phyloP scores from a whole-genome alignment of 306 rosid species.

The Acacia confusa region DNA sequence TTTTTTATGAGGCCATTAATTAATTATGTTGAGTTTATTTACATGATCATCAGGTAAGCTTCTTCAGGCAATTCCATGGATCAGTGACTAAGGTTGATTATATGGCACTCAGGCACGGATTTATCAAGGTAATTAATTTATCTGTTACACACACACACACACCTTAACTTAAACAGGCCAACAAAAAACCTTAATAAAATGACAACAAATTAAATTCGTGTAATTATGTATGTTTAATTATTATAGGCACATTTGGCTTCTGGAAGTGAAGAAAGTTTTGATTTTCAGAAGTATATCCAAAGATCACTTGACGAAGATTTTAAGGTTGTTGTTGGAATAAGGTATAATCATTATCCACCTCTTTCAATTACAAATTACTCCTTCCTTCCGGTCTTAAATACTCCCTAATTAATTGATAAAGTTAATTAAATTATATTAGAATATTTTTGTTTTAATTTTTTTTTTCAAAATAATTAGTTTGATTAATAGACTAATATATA shows the following conservation, averaged over 20 bases:
- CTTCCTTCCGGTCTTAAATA: too few relatives aligned
- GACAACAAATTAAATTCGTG: background rate
- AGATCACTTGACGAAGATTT: constrained; percentile 90
- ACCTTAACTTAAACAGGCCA: background rate
- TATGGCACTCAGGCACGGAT: constrained; percentile 78
- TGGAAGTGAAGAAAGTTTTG: constrained; percentile 55
- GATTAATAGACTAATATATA: too few relatives aligned
- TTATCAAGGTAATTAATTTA: constrained; percentile 55
- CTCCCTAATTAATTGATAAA: too few relatives aligned
- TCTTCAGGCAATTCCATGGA: constrained; percentile 78
- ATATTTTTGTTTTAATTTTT: too few relatives aligned
- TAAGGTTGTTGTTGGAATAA: constrained; percentile 76
- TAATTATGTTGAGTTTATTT: background rate
- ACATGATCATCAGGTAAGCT: constrained; percentile 56
- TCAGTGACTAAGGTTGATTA: constrained; percentile 79
- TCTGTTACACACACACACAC: too few relatives aligned
- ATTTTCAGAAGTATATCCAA: constrained; percentile 74
- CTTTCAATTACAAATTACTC: background rate
- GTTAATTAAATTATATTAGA: too few relatives aligned
- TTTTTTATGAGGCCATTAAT: background rate
- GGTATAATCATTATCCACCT: constrained; percentile 37
- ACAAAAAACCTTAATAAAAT: background rate
- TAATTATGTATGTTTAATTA: constrained; percentile 35
- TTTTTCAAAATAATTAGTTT: too few relatives aligned
- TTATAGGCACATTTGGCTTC: constrained; percentile 85